Evolutionary conservation across 495 filamentous ascomycete genomes (phyloP), one percentile per base, ranked within the genome.

Genomic region (Daldinia childiae): DNA sequence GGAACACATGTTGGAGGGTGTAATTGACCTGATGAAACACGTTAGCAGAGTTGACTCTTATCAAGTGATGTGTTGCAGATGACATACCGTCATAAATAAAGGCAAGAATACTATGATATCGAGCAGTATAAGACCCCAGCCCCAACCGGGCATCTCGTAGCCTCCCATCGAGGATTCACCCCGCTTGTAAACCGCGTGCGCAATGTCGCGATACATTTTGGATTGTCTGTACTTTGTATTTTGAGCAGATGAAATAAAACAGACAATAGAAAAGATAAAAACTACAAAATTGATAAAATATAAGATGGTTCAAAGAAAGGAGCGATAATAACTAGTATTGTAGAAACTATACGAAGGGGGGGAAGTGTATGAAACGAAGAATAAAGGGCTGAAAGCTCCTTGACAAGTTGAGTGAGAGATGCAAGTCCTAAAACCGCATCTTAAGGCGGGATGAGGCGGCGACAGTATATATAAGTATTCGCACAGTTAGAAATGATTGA

Each of bases 31-130:
- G 36, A 52, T 50, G 52, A 27, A 30, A 41, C 27, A 24, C 21
- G 41, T 77, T 68, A 78, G 77, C 57, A 1, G 36, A 36, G 4
- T 15, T 57, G 21, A 11, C 0, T 36, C 12, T 15, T 6, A 21
- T 60, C 38, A 4, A 59, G 11, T 17, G 36, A 19, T 24, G 8
- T 5, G 9, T 60, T 7, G 57, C 14, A 17, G 27, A 30, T 45
- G 0, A 17, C 58, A 39, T 78, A 84, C 82, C 38, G 77, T 56
- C 48, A 82, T 6, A 29, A 79, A 51, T 19, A 79, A 41, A 36
- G 82, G 82, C 41, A 82, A 32, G 73, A 84, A 83, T 43, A 83
- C 7, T 9, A 84, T 4, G 55, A 78, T 17, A 54, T 82, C 74
- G 29, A 69, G 48, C 7, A 82, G 9, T 45, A 77, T 17, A 24